Base-by-base conservation (phyloP, 2,329 filamentous ascomycete genomes). In the Capronia coronata region DNA sequence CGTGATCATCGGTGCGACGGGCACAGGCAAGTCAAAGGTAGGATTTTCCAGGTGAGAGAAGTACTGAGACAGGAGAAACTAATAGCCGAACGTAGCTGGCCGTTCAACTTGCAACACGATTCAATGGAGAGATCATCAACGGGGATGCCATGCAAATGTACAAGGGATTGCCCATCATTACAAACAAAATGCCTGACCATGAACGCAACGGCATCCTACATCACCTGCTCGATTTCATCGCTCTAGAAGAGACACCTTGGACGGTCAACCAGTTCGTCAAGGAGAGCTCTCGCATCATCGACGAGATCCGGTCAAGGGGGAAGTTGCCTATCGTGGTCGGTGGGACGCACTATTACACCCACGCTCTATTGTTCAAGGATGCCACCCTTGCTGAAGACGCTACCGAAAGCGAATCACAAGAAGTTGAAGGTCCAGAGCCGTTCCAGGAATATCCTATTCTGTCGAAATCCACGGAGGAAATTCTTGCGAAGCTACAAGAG, bases 141-240 rank as follows among this genome's bases (percentile, higher is more conserved):
- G 87, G 87, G 40, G 93, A 98, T 74, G 93, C 93, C 32, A 95
- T 98, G 89, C 93, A 98, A 66, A 82, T 98, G 70, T 98, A 98
- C 67, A 78, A 79, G 46, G 93, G 93, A 2, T 73, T 98, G 37
- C 89, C 93, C 3, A 84, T 97, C 56, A 91, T 97, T 60, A 98
- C 93, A 21, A 98, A 98, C 67, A 94, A 97, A 65, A 86, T 97
- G 51, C 80, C 86, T 0, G 45, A 64, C 1, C 75, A 81, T 16
- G 91, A 97, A 65, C 83, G 82, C 62, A 78, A 84, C 53, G 87
- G 84, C 8, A 75, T 98, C 9, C 84, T 86, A 2, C 93, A 98
- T 64, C 91, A 98, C 67, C 73, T 98, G 2, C 77, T 98, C 19
- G 87, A 86, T 44, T 83, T 82, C 56, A 83, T 97, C 48, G 75